A percentile compares a stretch with the other conserved stretches of the same genome.
Conservation (phyloP, 140 eudicot genomes). For the Senecio squalidus region DNA sequence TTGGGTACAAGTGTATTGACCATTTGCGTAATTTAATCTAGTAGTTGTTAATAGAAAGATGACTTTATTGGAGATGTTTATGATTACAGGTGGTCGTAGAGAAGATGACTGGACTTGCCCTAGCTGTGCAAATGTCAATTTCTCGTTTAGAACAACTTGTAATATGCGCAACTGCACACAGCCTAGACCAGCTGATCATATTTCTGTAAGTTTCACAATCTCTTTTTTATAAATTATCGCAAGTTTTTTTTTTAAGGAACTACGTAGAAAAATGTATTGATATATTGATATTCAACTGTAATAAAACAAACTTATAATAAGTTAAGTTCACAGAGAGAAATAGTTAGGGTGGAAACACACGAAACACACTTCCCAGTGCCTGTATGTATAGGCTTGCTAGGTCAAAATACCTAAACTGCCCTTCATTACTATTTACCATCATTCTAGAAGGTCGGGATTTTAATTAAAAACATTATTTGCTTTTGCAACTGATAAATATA, state of each 20-base stretch:
- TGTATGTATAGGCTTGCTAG: background rate
- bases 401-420: background rate
- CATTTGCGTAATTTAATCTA: background rate
- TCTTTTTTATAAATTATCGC: background rate
- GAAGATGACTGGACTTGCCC: conserved; percentile 66
- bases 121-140: conserved; percentile 89
- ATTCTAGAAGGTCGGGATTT: no score
- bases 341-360: no score
- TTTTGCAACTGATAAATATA: background rate
- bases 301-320: background rate
- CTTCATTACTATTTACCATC: background rate
- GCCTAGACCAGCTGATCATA: conserved; percentile 85
- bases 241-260: background rate
- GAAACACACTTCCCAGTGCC: background rate
- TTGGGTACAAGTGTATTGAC: no score
- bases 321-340: background rate
- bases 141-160: conserved; percentile 82
- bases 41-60: background rate
- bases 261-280: no score
- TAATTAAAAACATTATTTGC: no score
- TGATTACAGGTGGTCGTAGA: conserved; percentile 68
- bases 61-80: conserved; percentile 7
- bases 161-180: conserved; percentile 95
- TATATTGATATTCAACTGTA: no score
- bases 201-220: conserved; percentile 40